Conservation (phyloP, 2,329 filamentous ascomycete species). For the Diplocarpon rosae region DNA sequence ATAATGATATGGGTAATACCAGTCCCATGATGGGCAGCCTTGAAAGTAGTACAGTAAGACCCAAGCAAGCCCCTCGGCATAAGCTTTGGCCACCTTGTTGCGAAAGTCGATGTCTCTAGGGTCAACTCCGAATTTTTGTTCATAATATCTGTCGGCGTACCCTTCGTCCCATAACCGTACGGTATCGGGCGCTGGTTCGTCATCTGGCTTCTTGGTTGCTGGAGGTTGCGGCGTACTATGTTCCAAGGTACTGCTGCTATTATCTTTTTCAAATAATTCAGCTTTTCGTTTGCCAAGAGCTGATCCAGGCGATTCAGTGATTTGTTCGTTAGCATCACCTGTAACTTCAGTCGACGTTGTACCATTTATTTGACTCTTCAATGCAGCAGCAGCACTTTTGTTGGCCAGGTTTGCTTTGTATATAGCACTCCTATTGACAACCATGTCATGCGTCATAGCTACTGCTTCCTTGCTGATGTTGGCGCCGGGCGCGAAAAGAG, state of each 20-base stretch:
- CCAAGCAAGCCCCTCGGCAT: constrained; percentile 92
- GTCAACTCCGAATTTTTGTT: constrained; percentile 86
- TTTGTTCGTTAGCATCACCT: constrained; percentile 6
- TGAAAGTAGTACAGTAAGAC: constrained; percentile 96
- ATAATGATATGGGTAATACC: constrained; percentile 98
- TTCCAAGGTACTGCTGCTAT: constrained; percentile 44
- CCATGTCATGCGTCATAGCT: constrained; percentile 73
- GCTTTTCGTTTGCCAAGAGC: constrained; percentile 67
- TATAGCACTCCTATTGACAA: constrained; percentile 60
- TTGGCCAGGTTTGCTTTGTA: constrained; percentile 71
- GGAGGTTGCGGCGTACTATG: constrained; percentile 44
- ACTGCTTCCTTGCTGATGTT: constrained; percentile 44
- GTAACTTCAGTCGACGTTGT: constrained; percentile 20
- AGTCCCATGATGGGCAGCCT: constrained; percentile 96
- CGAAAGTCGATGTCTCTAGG: constrained; percentile 76
- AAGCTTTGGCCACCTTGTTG: constrained; percentile 78
- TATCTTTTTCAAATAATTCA: constrained; percentile 52
- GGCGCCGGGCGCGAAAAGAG: constrained; percentile 44
- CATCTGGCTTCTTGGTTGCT: constrained; percentile 37
- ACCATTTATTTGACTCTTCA: constrained; percentile 62
- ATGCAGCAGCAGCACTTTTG: constrained; percentile 81
- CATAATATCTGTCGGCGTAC: constrained; percentile 91
- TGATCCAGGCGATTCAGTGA: constrained; percentile 34
- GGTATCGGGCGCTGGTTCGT: constrained; percentile 63
- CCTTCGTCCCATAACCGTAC: constrained; percentile 91